Base-by-base conservation (phyloP, 169 alveolate species). In the Plasmodium chabaudi region DNA sequence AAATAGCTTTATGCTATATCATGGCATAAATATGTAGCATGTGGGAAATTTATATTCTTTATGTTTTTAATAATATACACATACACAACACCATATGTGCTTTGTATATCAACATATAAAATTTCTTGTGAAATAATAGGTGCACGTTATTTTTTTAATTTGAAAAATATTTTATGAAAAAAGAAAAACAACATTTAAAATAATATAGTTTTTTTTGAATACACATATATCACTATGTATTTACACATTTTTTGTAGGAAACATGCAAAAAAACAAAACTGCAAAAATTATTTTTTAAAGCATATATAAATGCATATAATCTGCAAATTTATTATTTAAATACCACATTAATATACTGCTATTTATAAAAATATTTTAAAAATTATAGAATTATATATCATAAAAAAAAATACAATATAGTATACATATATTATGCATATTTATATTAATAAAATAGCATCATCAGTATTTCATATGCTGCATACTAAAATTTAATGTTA, bases 131-230 rank as follows among this genome's bases (percentile, higher is more conserved):
- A 59, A 75, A 39, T 49, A 75, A 39, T 49, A 55, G 70, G 89
- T 79, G 68, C 89, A 79, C 70, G 57, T 53, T 51, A 65, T 79
- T 55, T 51, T 57, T n/a, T 49, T 6, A 70, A 39, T 53, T 21
- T 23, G 42, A 34, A 34, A 34, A 34, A 34, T 34, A 2, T 3
- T 34, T 34, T 34, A 34, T 34, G 7, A 34, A 34, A 34, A 34
- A 34, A 0, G 23, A 34, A 56, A 39, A 34, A 25, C 10, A 70
- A 70, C 64, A 12, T 23, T 6, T 19, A 46, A 61, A 44, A 23
- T 44, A 60, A 55, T n/a, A 61, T 46, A 74, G 56, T 75, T 63
- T 47, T 75, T 63, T 75, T 47, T 53, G 67, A 67, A 65, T 79
- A 67, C 77, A 79, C 19, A 56, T 21, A 55, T 67, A 65, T 51